phyloP scores from a whole-genome alignment of 306 rosid species.

The Quercus mongolica region DNA sequence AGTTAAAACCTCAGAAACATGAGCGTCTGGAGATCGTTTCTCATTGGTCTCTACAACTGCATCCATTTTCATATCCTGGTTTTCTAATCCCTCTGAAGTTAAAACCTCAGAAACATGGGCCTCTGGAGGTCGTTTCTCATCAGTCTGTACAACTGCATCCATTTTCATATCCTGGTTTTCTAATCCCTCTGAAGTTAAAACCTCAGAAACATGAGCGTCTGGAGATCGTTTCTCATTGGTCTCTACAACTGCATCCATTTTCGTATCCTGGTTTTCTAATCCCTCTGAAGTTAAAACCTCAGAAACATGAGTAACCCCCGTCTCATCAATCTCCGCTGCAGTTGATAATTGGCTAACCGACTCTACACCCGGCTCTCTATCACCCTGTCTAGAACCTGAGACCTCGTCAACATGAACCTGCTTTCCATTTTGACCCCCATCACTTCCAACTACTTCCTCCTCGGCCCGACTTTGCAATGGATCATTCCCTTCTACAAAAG shows the following conservation, averaged over 20 bases:
- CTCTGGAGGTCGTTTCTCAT: slow-evolving; percentile 14
- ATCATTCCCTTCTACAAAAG: not conserved
- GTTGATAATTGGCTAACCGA: slow-evolving; percentile 13
- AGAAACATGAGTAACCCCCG: not conserved
- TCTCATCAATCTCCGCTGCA: not conserved
- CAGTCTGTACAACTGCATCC: slow-evolving; percentile 21
- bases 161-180: slow-evolving; percentile 20
- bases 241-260: slow-evolving; percentile 22
- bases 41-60: slow-evolving; percentile 22
- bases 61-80: slow-evolving; percentile 15
- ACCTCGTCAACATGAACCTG: not conserved
- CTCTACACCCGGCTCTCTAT: slow-evolving; percentile 7
- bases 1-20: slow-evolving; percentile 7
- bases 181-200: slow-evolving; percentile 6
- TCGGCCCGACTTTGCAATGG: no score
- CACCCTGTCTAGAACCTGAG: not conserved
- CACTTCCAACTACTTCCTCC: not conserved
- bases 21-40: slow-evolving; percentile 9
- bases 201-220: not conserved
- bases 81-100: slow-evolving; percentile 17
- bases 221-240: slow-evolving; percentile 19
- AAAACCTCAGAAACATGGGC: slow-evolving; percentile 1
- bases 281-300: slow-evolving; percentile 9
- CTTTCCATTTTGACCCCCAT: slow-evolving; percentile 3
- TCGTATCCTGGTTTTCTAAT: slow-evolving; percentile 19